Conservation (phyloP, 2,329 filamentous ascomycete genomes). For the Diaporthe citrichinensis region DNA sequence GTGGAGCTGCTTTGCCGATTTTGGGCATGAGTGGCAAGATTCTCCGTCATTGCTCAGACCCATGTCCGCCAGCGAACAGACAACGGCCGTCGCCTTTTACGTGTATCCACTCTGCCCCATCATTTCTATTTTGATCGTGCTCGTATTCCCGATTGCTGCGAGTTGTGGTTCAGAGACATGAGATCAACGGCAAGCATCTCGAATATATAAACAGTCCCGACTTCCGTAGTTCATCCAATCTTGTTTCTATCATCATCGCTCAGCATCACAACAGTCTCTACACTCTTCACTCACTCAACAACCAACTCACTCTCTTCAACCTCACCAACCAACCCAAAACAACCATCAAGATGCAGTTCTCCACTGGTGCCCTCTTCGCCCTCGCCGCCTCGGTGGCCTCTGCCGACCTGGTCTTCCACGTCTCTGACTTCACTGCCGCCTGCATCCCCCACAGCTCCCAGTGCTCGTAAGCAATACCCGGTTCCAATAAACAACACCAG, state of each 20-base stretch:
- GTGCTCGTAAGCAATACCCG: conserved; percentile 35
- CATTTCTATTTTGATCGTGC: conserved; percentile 27
- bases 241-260: conserved; percentile 9
- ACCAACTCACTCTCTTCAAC: neutral
- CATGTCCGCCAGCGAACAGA: conserved; percentile 18
- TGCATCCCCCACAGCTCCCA: conserved; percentile 40
- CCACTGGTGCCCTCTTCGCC: conserved; percentile 35
- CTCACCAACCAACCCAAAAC: conserved; percentile 18
- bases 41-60: conserved; percentile 5
- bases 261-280: conserved; percentile 17
- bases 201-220: neutral
- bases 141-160: neutral
- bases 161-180: neutral
- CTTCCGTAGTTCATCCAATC: neutral
- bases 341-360: conserved; percentile 42
- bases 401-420: conserved; percentile 34
- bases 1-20: conserved; percentile 4
- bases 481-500: no score
- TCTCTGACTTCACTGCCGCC: conserved; percentile 36
- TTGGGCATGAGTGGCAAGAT: conserved; percentile 9
- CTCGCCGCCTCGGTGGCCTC: conserved; percentile 38
- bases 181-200: conserved; percentile 1
- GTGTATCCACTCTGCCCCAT: conserved; percentile 29
- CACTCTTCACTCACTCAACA: conserved; percentile 15
- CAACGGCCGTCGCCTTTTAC: conserved; percentile 16